A percentile compares a stretch with the other conserved stretches of the same genome.
These are phyloP conservation scores for Solanum commersonii DNA, from an alignment of 257 asterid genomes.

Conservation along the genomic window DNA sequence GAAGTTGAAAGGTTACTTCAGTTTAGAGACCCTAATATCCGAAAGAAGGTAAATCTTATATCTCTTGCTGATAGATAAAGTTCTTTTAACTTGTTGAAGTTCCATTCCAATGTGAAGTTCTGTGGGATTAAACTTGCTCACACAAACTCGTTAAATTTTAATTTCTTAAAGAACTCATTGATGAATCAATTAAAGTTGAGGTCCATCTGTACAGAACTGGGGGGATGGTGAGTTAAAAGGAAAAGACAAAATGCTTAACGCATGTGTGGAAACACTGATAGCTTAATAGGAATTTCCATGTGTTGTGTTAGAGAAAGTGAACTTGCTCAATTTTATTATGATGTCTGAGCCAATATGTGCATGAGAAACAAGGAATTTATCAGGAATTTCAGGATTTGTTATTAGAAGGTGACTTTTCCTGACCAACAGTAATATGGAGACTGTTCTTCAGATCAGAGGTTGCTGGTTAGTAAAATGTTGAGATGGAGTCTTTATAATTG, in stretches of 20 bases:
- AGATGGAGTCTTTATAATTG: neutral
- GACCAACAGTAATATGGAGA: neutral
- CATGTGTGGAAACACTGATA: neutral
- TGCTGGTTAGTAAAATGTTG: neutral
- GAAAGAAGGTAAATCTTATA: constrained; percentile 70
- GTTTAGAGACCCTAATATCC: constrained; percentile 91
- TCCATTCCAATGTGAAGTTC: neutral
- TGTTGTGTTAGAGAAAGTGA: neutral
- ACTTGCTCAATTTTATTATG: neutral
- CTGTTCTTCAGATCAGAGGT: neutral
- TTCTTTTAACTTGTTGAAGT: neutral
- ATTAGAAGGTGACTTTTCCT: neutral
- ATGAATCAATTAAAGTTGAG: neutral
- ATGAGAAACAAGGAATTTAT: neutral
- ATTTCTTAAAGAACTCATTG: neutral
- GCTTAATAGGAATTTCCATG: neutral
- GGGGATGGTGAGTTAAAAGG: neutral
- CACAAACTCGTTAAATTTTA: neutral
- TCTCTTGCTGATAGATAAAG: neutral
- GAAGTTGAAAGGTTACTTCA: constrained; percentile 94
- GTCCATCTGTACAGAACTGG: neutral
- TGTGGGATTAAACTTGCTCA: neutral
- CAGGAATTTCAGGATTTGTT: neutral
- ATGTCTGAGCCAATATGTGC: neutral
- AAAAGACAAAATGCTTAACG: neutral